A percentile compares a stretch with the other conserved stretches of the same genome.
Evolutionary conservation across 371 early-diverging fungal genomes (phyloP).

Genomic region (Mortierella sp.): DNA sequence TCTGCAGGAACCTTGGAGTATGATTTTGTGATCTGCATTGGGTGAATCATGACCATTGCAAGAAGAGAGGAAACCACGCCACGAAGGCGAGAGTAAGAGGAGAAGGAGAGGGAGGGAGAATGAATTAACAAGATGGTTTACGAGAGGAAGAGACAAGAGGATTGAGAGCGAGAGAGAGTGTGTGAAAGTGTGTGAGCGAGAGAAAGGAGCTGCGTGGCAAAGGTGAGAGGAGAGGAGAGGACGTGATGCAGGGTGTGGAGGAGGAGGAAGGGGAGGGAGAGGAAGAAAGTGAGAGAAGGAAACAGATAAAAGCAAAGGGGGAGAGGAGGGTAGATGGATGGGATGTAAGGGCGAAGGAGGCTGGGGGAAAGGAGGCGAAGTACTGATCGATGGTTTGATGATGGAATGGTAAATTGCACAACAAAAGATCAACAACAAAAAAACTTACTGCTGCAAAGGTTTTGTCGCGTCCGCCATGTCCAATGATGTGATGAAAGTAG

Average conservation of each 20-base stretch:
- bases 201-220: not conserved
- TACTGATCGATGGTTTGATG: not conserved
- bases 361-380: not conserved
- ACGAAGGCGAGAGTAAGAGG: not conserved
- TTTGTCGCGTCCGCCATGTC: constrained; percentile 58
- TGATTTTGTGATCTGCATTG: constrained; percentile 49
- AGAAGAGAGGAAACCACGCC: not conserved
- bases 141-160: not conserved
- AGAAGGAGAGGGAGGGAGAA: not conserved
- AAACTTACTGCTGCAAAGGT: constrained; percentile 56
- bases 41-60: not conserved
- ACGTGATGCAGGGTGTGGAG: not conserved
- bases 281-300: not conserved
- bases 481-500: constrained; percentile 55
- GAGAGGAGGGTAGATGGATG: too few species aligned
- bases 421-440: not conserved
- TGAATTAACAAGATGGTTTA: not conserved
- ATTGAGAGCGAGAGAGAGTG: not conserved
- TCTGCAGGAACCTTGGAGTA: constrained; percentile 58
- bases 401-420: not conserved
- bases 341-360: not conserved
- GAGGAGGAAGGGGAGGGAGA: not conserved
- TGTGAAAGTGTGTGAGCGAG: not conserved
- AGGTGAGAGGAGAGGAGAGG: not conserved
- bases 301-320: not conserved